phyloP scores from a whole-genome alignment of 2,329 filamentous ascomycete genomes.

The Scedosporium aurantiacum region DNA sequence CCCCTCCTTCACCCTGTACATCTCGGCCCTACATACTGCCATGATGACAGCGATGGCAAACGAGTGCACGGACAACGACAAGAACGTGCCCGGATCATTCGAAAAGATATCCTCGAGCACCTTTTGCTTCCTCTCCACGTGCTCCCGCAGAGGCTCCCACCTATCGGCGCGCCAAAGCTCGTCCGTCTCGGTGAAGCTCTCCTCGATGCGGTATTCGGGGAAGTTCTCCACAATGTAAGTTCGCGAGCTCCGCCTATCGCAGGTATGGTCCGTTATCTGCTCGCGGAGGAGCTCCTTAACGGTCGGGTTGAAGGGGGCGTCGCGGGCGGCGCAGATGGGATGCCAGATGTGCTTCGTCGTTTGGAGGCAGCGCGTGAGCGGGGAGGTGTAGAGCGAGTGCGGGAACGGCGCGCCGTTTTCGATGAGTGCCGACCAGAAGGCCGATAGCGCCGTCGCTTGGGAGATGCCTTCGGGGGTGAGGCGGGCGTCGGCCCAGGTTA shows the following conservation, averaged over 20 bases:
- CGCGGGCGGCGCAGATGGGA: constrained; percentile 24
- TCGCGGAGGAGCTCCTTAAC: constrained; percentile 51
- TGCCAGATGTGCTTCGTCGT: constrained; percentile 42
- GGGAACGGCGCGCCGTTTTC: constrained; percentile 40
- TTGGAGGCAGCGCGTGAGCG: constrained; percentile 45
- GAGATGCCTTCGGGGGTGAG: constrained; percentile 40
- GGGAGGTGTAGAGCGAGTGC: constrained; percentile 43
- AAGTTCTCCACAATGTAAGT: constrained; percentile 37
- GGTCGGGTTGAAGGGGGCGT: constrained; percentile 32
- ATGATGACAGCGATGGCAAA: constrained; percentile 32
- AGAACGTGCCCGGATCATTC: constrained; percentile 22
- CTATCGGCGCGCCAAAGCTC: constrained; percentile 34
- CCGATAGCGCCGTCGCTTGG: constrained; percentile 40
- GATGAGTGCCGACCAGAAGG: constrained; percentile 38
- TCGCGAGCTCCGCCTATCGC: constrained; percentile 41
- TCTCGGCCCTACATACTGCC: constrained; percentile 28
- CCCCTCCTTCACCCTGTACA: constrained; percentile 37
- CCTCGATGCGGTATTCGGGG: constrained; percentile 40
- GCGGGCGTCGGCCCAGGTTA: constrained; percentile 30
- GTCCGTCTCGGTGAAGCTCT: constrained; percentile 44
- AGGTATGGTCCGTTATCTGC: constrained; percentile 49
- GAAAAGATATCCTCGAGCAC: constrained; percentile 36
- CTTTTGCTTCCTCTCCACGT: constrained; percentile 29
- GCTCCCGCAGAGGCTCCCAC: constrained; percentile 37
- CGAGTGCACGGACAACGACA: constrained; percentile 41